Conservation (phyloP, 257 asterid species). For the Salvia hispanica region DNA sequence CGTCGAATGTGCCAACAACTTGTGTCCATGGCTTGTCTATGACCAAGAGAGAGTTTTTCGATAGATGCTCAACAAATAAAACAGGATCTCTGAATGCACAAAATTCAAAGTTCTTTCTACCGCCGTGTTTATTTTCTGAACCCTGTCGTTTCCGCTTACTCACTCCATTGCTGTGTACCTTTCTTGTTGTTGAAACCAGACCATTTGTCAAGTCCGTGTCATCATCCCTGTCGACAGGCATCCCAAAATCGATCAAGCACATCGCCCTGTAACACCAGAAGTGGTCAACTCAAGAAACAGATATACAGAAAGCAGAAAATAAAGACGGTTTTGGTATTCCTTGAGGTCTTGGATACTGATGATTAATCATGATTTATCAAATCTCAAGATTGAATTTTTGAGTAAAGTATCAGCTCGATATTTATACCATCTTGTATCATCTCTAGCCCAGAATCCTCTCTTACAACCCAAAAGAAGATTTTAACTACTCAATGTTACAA, state of each 20-base stretch:
- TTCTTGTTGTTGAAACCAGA: constrained; percentile 38
- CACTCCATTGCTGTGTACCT: constrained; percentile 51
- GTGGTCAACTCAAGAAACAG: constrained; percentile 16
- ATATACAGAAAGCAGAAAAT: constrained; percentile 5
- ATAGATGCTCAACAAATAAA: constrained; percentile 89
- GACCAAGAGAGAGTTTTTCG: constrained; percentile 77
- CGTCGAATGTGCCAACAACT: constrained; percentile 69
- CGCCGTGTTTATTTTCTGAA: constrained; percentile 49
- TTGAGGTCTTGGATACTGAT: not conserved
- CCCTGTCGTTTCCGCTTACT: constrained; percentile 63
- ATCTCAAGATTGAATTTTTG: no score
- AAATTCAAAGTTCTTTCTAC: constrained; percentile 68
- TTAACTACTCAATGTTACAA: not conserved
- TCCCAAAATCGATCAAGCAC: constrained; percentile 85
- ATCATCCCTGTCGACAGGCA: constrained; percentile 65
- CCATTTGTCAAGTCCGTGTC: constrained; percentile 45
- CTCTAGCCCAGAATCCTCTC: no score
- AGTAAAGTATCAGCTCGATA: no score
- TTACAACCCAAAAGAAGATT: not conserved
- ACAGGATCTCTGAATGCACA: constrained; percentile 74
- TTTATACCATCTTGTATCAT: no score
- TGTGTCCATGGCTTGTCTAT: constrained; percentile 87
- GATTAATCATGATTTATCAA: no score
- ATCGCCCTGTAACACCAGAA: constrained; percentile 58
- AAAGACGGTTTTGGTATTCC: not conserved